phyloP scores from a whole-genome alignment of 306 rosid species.

The Amphicarpaea edgeworthii region DNA sequence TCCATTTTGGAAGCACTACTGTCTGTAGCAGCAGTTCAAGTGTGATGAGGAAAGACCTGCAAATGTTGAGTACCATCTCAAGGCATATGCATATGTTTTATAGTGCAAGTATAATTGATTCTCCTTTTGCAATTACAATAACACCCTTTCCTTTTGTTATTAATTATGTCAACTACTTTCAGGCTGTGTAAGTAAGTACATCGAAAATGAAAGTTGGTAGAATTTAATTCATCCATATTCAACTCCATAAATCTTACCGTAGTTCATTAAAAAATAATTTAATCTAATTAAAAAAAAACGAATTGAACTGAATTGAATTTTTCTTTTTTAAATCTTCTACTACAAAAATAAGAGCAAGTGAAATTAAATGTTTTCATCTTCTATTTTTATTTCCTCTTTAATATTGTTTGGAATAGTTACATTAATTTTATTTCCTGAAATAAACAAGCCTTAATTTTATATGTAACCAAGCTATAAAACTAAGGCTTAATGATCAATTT shows the following conservation, averaged over 20 bases:
- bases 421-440: no score
- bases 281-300: no score
- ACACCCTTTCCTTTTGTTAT: constrained; percentile 36
- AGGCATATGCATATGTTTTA: constrained; percentile 22
- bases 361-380: no score
- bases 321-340: no score
- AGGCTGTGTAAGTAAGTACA: neutral
- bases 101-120: constrained; percentile 13
- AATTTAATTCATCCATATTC: constrained; percentile 21
- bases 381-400: no score
- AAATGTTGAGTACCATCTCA: neutral
- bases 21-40: neutral
- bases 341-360: no score
- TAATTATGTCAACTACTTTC: neutral
- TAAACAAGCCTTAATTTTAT: no score
- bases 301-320: no score
- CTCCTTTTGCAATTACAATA: constrained; percentile 29
- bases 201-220: constrained; percentile 7
- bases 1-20: constrained; percentile 39
- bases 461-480: no score
- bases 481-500: no score
- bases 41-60: neutral
- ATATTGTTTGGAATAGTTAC: no score
- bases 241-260: constrained; percentile 1
- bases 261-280: no score